These are phyloP conservation scores for Schrenkiella parvula DNA, from an alignment of 345 rosid species.

Conservation along the genomic window DNA sequence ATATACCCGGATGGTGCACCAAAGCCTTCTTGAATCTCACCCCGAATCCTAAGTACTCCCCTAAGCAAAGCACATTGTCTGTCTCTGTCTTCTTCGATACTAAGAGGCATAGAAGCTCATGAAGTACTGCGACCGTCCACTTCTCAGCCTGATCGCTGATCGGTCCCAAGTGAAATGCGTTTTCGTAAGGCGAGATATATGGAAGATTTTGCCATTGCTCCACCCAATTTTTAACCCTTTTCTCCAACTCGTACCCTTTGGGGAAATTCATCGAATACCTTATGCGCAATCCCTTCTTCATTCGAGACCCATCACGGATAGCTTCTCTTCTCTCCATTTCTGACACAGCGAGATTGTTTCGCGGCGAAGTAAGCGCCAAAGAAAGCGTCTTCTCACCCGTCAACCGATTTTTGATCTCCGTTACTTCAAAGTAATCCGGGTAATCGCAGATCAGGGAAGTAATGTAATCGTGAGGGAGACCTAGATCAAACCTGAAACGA, in stretches of 20 bases:
- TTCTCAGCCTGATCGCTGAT: slow-evolving; percentile 71
- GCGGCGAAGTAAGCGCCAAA: slow-evolving; percentile 51
- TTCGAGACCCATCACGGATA: neutral
- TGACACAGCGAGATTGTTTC: slow-evolving; percentile 48
- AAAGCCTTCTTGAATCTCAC: slow-evolving; percentile 56
- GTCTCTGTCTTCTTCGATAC: slow-evolving; percentile 77
- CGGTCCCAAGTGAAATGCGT: slow-evolving; percentile 57
- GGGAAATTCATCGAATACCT: slow-evolving; percentile 71
- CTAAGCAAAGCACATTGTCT: slow-evolving; percentile 55
- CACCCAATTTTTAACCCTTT: slow-evolving; percentile 64
- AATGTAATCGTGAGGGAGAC: slow-evolving; percentile 63
- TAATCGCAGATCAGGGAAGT: slow-evolving; percentile 54
- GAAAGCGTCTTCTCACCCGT: slow-evolving; percentile 37
- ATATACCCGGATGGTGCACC: slow-evolving; percentile 78
- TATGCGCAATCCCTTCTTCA: slow-evolving; percentile 42
- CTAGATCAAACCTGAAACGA: slow-evolving; percentile 63
- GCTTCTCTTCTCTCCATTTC: slow-evolving; percentile 62
- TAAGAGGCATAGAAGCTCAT: slow-evolving; percentile 61
- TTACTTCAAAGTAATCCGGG: slow-evolving; percentile 67
- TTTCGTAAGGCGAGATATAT: slow-evolving; percentile 68
- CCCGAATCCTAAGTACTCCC: slow-evolving; percentile 65
- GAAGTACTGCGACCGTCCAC: slow-evolving; percentile 74
- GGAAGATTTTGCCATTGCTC: slow-evolving; percentile 78
- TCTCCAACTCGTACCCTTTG: slow-evolving; percentile 60
- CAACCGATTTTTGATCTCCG: slow-evolving; percentile 30